Conservation (phyloP, 1,284 basidiomycete genomes). For the Moniliophthora roreri region DNA sequence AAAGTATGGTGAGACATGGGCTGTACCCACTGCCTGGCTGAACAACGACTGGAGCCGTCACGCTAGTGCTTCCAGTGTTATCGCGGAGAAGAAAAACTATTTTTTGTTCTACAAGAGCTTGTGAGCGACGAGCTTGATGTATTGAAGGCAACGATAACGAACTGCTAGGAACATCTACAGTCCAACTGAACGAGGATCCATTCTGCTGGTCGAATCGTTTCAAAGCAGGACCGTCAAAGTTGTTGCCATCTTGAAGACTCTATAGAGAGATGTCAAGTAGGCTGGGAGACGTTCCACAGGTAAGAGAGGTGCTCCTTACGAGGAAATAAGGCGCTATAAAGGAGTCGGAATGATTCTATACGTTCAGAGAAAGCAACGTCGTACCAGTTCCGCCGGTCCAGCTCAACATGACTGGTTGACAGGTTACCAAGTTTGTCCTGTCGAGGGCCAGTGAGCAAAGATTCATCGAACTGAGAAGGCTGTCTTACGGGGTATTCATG, state of each 20-base stretch:
- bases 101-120: background rate
- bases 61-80: background rate
- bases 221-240: background rate
- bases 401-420: background rate
- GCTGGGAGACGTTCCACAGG: background rate
- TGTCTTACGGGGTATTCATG: no score
- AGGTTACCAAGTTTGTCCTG: slow-evolving; percentile 1
- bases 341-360: background rate
- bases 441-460: background rate
- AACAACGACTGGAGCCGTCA: background rate
- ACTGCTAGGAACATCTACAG: background rate
- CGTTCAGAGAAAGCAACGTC: background rate
- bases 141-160: background rate
- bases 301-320: background rate
- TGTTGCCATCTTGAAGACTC: slow-evolving; percentile 1
- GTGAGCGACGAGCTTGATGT: background rate
- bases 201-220: background rate
- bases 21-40: background rate
- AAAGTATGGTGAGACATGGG: background rate
- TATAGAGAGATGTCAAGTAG: background rate
- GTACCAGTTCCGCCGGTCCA: slow-evolving; percentile 1
- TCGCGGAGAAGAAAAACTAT: background rate
- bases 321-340: background rate
- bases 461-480: background rate
- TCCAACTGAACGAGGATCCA: background rate